Evolutionary conservation across 2,329 filamentous ascomycete genomes (phyloP), one percentile per base, ranked within the genome.

Genomic region (Acrodontium crateriforme): DNA sequence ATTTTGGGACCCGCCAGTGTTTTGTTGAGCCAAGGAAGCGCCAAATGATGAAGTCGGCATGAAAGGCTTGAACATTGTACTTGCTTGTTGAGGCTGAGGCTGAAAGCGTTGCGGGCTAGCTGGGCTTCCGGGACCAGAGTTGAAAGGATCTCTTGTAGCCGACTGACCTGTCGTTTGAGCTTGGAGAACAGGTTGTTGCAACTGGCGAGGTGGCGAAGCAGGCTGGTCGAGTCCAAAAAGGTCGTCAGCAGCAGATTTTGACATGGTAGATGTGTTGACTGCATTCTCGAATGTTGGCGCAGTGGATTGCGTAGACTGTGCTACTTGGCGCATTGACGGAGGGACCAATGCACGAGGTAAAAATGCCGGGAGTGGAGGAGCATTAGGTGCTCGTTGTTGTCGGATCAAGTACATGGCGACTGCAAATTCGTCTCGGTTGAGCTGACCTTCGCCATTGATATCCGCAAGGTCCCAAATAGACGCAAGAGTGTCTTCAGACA

Each of bases 391-490:
- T 29, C 85, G 71, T 52, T 94, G 85, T 52, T 92, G 81, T 36
- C 85, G 73, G 44, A 98, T 94, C 27, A 98, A 65, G 50, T 91
- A 91, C 85, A 98, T 94, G 29, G 89, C 87, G 25, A 98, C 84
- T 0, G 89, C 84, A 50, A 98, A 98, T 45, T 93, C 85, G 41
- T 98, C 89, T 43, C 72, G 74, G 25, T 69, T 84, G 31, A 98
- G 62, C 32, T 78, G 76, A 8, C 89, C 89, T 42, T 85, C 79
- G 6, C 83, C 89, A 47, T 82, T 83, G 55, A 94, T 83, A 55
- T 98, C 89, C 9, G 89, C 78, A 16, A 98, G 70, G 52, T 98
- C 89, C 89, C 89, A 98, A 38, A 98, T 92, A 45, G 91, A 81
- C 16, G 89, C 89, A 29, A 98, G 63, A 7, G 72, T 73, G 45